Evolutionary conservation across 352 stramenopile species (phyloP).

Genomic region (Blastocystis sp.): DNA sequence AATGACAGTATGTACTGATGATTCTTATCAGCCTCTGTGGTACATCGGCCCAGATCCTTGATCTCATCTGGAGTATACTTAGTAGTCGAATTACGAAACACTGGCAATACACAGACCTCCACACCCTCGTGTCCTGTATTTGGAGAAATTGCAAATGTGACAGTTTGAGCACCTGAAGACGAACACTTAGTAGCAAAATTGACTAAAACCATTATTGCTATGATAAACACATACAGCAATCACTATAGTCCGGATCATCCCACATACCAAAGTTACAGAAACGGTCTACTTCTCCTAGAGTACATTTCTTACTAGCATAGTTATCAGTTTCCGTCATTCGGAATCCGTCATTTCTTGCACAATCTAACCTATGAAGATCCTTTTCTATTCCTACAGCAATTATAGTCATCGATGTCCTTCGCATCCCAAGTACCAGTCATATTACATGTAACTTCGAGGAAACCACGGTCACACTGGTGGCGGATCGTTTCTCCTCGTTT

Average conservation of each 20-base stretch:
- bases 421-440: slow-evolving; percentile 37
- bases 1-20: not conserved
- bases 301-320: slow-evolving; percentile 42
- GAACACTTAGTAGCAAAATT: not conserved
- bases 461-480: slow-evolving; percentile 6
- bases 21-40: not conserved
- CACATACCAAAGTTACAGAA: slow-evolving; percentile 37
- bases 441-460: slow-evolving; percentile 32
- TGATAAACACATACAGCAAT: slow-evolving; percentile 1
- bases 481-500: slow-evolving; percentile 16
- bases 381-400: not conserved
- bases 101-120: not conserved
- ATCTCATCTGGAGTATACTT: not conserved
- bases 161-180: not conserved
- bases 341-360: not conserved
- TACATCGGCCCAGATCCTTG: not conserved
- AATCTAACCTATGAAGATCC: not conserved
- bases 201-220: not conserved
- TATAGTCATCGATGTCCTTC: not conserved
- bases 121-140: not conserved
- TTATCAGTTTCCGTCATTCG: not conserved
- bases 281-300: slow-evolving; percentile 19
- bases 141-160: not conserved
- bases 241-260: not conserved
- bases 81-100: not conserved